Conservation (phyloP, 2,329 filamentous ascomycete genomes). For the Trichoderma lentiforme region DNA sequence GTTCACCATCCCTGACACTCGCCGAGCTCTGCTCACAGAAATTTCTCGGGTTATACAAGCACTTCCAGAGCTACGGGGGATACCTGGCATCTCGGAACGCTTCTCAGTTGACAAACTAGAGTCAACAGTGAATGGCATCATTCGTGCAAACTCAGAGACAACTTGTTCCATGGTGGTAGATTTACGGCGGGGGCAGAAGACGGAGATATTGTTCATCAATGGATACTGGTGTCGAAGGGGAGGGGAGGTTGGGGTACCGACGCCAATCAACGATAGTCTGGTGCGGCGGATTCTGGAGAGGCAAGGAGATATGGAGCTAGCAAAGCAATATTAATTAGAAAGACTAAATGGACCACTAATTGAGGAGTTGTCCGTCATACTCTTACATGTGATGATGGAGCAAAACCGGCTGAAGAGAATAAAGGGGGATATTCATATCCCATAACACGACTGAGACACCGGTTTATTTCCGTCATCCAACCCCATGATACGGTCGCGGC, state of each 20-base stretch:
- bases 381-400: not conserved
- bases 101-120: not conserved
- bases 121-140: not conserved
- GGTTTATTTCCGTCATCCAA: not conserved
- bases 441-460: not conserved
- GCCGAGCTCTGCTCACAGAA: not conserved
- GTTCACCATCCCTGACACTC: not conserved
- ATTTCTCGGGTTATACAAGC: not conserved
- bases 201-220: not conserved
- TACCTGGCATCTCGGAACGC: not conserved
- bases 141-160: not conserved
- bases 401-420: not conserved
- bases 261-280: not conserved
- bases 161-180: not conserved
- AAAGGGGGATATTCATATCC: not conserved
- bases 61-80: not conserved
- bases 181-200: not conserved
- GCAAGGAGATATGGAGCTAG: not conserved
- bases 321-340: not conserved
- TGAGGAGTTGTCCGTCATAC: not conserved
- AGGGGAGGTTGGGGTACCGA: not conserved
- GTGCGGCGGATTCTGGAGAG: not conserved
- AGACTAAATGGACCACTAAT: not conserved
- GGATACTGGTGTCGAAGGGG: not conserved
- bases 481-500: not conserved